Conservation (phyloP, 345 rosid species). For the Pseudoturritis turrita region DNA sequence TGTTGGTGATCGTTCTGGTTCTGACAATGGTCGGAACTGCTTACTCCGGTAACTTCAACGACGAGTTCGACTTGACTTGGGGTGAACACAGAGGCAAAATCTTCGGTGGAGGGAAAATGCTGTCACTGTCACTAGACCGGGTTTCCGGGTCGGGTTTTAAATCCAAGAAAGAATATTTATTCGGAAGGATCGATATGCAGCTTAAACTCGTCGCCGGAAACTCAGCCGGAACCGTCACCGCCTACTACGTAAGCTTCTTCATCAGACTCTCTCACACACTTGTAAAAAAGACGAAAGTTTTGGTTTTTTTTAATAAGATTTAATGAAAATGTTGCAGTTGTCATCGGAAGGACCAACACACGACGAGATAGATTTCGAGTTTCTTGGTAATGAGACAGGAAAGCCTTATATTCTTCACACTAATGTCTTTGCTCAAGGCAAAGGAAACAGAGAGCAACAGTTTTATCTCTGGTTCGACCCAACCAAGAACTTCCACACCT, state of each 20-base stretch:
- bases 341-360: conserved; percentile 48
- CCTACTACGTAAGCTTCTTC: conserved; percentile 46
- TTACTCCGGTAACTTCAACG: conserved; percentile 40
- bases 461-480: conserved; percentile 76
- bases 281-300: not conserved
- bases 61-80: conserved; percentile 55
- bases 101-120: conserved; percentile 44
- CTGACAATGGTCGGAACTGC: conserved; percentile 29
- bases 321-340: conserved; percentile 32
- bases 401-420: conserved; percentile 67
- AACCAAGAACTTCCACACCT: conserved; percentile 66
- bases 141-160: conserved; percentile 65
- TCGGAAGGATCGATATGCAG: conserved; percentile 63
- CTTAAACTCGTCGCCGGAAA: conserved; percentile 68
- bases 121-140: conserved; percentile 51
- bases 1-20: conserved; percentile 20
- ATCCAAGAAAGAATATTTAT: conserved; percentile 53
- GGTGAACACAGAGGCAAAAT: conserved; percentile 53
- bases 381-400: conserved; percentile 61
- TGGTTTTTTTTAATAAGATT: not conserved
- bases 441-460: conserved; percentile 70
- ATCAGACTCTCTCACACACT: not conserved
- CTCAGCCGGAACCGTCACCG: conserved; percentile 74
- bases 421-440: conserved; percentile 57
- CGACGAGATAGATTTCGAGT: conserved; percentile 76